Percentiles rank a stretch among this genome's conserved stretches.
Conservation (phyloP, 495 filamentous ascomycete genomes). For the Talaromyces ruber region DNA sequence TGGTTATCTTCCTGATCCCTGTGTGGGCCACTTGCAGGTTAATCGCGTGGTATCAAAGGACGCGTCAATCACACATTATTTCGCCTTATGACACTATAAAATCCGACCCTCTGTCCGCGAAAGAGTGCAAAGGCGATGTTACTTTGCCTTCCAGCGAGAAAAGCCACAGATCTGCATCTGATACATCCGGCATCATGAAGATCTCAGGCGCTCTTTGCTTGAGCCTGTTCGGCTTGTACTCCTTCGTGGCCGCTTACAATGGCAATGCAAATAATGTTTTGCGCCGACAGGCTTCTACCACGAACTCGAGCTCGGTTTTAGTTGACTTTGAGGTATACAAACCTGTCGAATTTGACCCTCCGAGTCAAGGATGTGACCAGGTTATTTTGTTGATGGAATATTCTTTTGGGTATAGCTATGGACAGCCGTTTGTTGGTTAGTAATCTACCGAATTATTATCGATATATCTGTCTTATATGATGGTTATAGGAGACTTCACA, state of each 20-base stretch:
- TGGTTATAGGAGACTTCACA: constrained; percentile 47
- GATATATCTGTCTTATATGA: background rate
- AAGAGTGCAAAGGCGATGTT: background rate
- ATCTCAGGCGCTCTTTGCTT: background rate
- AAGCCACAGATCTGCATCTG: background rate
- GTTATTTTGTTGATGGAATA: constrained; percentile 56
- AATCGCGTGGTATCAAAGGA: background rate
- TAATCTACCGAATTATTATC: background rate
- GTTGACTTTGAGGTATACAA: constrained; percentile 63
- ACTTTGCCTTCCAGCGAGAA: background rate
- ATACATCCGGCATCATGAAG: background rate
- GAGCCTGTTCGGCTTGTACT: constrained; percentile 3
- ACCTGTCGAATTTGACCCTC: constrained; percentile 41
- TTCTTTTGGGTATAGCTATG: constrained; percentile 71
- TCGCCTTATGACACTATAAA: background rate
- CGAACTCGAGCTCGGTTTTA: constrained; percentile 19
- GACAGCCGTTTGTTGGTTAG: constrained; percentile 68
- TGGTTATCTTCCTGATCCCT: background rate
- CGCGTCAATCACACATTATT: background rate
- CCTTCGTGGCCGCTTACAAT: background rate
- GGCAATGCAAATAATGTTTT: background rate
- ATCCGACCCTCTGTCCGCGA: background rate
- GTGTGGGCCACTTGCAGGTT: background rate
- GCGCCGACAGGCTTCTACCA: constrained; percentile 2
- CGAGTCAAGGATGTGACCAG: constrained; percentile 35